A percentile compares a stretch with the other conserved stretches of the same genome.
phyloP scores from a whole-genome alignment of 768 basidiomycete genomes.

The Lentinula raphanica region DNA sequence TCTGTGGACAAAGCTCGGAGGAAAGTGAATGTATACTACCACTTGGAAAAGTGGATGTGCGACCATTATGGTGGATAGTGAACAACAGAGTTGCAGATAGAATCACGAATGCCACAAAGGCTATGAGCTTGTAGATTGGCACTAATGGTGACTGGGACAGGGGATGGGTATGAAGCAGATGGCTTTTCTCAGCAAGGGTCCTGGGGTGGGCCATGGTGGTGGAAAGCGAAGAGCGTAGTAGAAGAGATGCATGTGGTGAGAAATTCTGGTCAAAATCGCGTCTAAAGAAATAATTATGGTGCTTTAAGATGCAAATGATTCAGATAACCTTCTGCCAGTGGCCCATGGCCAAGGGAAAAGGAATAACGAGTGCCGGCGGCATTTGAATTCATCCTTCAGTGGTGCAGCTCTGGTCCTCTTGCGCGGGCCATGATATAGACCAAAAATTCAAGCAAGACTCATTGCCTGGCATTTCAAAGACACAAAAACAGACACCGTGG shows the following conservation, averaged over 20 bases:
- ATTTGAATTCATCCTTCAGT: no score
- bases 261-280: background rate
- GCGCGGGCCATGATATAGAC: no score
- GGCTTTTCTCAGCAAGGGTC: background rate
- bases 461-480: no score
- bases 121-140: background rate
- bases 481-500: no score
- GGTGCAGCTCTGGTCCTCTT: no score
- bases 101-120: background rate
- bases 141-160: background rate
- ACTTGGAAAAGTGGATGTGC: background rate
- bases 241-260: background rate
- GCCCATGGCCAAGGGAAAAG: background rate
- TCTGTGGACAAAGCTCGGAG: slow-evolving; percentile 30
- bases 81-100: background rate
- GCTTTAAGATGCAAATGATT: no score
- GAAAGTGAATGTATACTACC: background rate
- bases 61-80: background rate
- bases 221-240: background rate
- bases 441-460: no score
- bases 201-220: background rate
- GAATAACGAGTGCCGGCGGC: background rate
- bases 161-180: background rate
- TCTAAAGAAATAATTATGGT: background rate
- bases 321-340: no score